A percentile compares a stretch with the other conserved stretches of the same genome.
Evolutionary conservation across 495 filamentous ascomycete species (phyloP).

Genomic region (Talaromyces nanjingensis): DNA sequence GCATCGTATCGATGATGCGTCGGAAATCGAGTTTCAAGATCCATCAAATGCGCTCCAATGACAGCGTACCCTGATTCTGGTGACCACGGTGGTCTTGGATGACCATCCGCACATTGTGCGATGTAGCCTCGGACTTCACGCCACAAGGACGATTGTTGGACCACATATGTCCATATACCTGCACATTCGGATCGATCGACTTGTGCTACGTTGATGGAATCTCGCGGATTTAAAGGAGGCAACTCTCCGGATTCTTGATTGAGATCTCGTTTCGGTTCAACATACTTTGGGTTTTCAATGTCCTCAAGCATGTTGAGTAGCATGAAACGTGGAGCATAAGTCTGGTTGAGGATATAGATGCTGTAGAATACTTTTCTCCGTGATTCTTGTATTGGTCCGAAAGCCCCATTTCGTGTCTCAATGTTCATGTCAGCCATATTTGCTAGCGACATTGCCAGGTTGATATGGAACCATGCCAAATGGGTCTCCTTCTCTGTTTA

Average conservation of each 20-base stretch:
- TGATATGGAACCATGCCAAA: slow-evolving; percentile 3
- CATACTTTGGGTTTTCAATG: slow-evolving; percentile 6
- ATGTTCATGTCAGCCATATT: slow-evolving; percentile 1
- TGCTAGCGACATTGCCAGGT: slow-evolving; percentile 4
- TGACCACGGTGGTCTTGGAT: slow-evolving; percentile 8
- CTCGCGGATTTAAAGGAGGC: slow-evolving; percentile 4
- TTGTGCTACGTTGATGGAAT: neutral
- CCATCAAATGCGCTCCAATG: slow-evolving; percentile 7
- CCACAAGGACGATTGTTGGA: slow-evolving; percentile 8
- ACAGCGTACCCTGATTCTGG: slow-evolving; percentile 8
- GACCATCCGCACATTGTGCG: slow-evolving; percentile 8
- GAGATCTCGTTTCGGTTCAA: slow-evolving; percentile 8
- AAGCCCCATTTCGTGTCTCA: neutral
- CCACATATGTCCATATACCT: slow-evolving; percentile 9
- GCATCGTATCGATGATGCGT: slow-evolving; percentile 8
- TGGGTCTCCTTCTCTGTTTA: slow-evolving; percentile 4
- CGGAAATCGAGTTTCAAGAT: slow-evolving; percentile 7
- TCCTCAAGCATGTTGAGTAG: slow-evolving; percentile 8
- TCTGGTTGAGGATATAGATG: slow-evolving; percentile 4
- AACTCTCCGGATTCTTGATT: neutral
- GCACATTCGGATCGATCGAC: neutral
- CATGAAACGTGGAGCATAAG: slow-evolving; percentile 6
- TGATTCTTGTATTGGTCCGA: neutral
- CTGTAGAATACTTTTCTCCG: slow-evolving; percentile 7
- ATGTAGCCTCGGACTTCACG: slow-evolving; percentile 8